Percentiles rank a stretch among this genome's conserved stretches.
Evolutionary conservation across 352 stramenopile species (phyloP).

Genomic region (Phytophthora sp.): DNA sequence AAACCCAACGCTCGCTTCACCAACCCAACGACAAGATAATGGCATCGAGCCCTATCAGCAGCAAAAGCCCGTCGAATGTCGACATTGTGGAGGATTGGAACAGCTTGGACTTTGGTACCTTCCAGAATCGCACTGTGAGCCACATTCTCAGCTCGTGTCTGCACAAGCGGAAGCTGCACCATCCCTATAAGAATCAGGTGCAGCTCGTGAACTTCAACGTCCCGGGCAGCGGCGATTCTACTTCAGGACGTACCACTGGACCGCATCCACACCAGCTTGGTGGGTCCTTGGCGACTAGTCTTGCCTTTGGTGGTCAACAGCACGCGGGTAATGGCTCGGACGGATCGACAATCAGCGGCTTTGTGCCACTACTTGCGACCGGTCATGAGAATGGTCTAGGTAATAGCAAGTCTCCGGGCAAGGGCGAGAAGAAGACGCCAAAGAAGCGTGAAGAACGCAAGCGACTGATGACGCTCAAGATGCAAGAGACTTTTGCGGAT

Average conservation of each 20-base stretch:
- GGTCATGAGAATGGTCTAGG: slow-evolving; percentile 35
- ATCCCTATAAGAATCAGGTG: slow-evolving; percentile 87
- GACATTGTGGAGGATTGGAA: slow-evolving; percentile 85
- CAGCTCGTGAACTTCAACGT: slow-evolving; percentile 87
- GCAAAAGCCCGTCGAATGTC: slow-evolving; percentile 77
- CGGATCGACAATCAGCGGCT: slow-evolving; percentile 33
- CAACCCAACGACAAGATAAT: slow-evolving; percentile 47
- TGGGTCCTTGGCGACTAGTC: slow-evolving; percentile 60
- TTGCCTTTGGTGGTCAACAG: slow-evolving; percentile 55
- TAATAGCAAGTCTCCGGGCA: slow-evolving; percentile 32
- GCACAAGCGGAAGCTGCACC: slow-evolving; percentile 83
- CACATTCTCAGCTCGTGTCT: slow-evolving; percentile 85
- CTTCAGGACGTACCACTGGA: slow-evolving; percentile 1
- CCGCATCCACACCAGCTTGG: slow-evolving; percentile 42
- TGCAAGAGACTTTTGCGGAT: slow-evolving; percentile 72
- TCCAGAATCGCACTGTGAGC: slow-evolving; percentile 85
- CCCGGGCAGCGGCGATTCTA: slow-evolving; percentile 33
- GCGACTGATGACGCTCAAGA: slow-evolving; percentile 66
- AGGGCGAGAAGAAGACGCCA: slow-evolving; percentile 59
- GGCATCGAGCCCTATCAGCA: slow-evolving; percentile 59
- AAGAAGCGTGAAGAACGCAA: slow-evolving; percentile 75
- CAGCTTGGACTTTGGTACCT: slow-evolving; percentile 79
- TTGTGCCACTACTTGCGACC: slow-evolving; percentile 41
- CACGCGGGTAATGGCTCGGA: slow-evolving; percentile 28
- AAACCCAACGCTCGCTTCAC: slow-evolving; percentile 27